A percentile compares a stretch with the other conserved stretches of the same genome.
phyloP scores from a whole-genome alignment of 2,329 filamentous ascomycete genomes.

The Fusarium equiseti region DNA sequence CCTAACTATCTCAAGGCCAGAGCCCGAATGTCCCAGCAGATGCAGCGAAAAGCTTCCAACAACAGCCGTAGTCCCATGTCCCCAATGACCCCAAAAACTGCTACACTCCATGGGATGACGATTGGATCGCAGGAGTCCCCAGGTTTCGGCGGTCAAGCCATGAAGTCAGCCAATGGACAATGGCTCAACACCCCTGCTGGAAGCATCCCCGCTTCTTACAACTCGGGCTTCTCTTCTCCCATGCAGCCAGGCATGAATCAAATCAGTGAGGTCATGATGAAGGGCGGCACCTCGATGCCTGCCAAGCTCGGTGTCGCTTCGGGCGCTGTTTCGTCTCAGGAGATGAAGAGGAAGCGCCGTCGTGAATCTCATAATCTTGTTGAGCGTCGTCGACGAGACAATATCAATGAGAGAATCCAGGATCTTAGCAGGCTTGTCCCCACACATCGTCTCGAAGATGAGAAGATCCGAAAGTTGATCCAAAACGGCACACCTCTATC shows the following conservation, averaged over 20 bases:
- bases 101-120: constrained; percentile 77
- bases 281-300: constrained; percentile 89
- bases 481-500: constrained; percentile 92
- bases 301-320: constrained; percentile 77
- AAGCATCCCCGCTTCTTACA: constrained; percentile 86
- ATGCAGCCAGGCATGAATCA: constrained; percentile 76
- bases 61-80: constrained; percentile 70
- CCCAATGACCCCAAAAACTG: constrained; percentile 89
- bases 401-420: constrained; percentile 98
- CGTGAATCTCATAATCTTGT: constrained; percentile 97
- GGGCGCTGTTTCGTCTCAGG: constrained; percentile 78
- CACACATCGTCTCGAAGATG: constrained; percentile 91
- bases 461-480: constrained; percentile 95
- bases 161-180: constrained; percentile 88
- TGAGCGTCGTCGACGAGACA: constrained; percentile 92
- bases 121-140: constrained; percentile 75
- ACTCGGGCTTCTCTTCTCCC: constrained; percentile 90
- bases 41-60: constrained; percentile 80
- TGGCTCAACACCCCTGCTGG: constrained; percentile 87
- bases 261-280: constrained; percentile 90
- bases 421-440: constrained; percentile 95
- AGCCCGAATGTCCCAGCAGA: constrained; percentile 69
- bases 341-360: constrained; percentile 91
- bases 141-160: constrained; percentile 81
- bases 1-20: constrained; percentile 71